Percentiles rank a stretch among this genome's conserved stretches.
These are phyloP conservation scores for Penicillium soppii DNA, from an alignment of 495 filamentous ascomycete genomes.

Conservation along the genomic window DNA sequence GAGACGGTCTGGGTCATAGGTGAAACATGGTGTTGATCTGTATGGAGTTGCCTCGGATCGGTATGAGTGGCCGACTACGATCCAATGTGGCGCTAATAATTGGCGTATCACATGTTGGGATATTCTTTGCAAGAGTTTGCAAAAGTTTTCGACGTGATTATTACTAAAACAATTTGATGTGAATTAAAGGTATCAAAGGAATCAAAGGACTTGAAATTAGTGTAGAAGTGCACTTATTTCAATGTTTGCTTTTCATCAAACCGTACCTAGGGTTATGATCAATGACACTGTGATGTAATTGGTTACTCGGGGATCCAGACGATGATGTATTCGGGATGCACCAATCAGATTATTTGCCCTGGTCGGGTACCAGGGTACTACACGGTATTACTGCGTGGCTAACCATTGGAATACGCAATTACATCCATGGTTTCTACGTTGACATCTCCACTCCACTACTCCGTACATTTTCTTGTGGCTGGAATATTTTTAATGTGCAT, in stretches of 20 bases:
- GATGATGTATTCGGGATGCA: neutral
- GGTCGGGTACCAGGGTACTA: neutral
- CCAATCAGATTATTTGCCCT: constrained; percentile 3
- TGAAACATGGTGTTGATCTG: constrained; percentile 9
- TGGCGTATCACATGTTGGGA: constrained; percentile 6
- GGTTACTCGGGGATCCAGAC: neutral
- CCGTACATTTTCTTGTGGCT: too few species aligned
- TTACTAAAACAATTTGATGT: too few species aligned
- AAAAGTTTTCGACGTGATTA: neutral
- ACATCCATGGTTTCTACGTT: neutral
- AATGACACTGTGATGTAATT: neutral
- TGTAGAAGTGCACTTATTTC: neutral
- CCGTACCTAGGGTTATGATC: constrained; percentile 2
- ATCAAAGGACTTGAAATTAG: neutral
- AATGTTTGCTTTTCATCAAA: constrained; percentile 1
- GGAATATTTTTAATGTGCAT: too few species aligned
- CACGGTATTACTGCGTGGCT: neutral
- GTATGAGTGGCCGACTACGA: neutral
- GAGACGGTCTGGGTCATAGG: neutral
- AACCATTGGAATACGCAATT: neutral
- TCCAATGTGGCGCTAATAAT: neutral
- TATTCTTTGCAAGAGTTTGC: too few species aligned
- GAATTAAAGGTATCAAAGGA: too few species aligned
- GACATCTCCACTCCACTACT: neutral
- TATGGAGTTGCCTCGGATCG: neutral